Evolutionary conservation across 306 rosid genomes (phyloP).

Genomic region (Cyamopsis tetragonoloba): DNA sequence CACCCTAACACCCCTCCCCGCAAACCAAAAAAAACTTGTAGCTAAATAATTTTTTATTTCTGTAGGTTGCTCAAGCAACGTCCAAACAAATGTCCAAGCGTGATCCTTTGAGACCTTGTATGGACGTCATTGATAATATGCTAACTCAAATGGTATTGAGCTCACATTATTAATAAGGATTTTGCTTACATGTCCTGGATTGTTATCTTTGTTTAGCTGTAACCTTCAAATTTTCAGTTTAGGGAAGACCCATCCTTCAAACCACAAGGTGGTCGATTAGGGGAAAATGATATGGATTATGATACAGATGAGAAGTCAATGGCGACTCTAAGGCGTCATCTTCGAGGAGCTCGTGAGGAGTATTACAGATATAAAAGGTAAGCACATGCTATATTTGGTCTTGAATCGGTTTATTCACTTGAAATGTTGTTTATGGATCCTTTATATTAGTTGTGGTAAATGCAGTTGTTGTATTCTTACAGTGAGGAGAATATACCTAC

Average conservation of each 20-base stretch:
- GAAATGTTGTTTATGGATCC: constrained; percentile 2
- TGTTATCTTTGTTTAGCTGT: constrained; percentile 22
- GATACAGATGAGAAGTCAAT: constrained; percentile 97
- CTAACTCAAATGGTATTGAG: constrained; percentile 70
- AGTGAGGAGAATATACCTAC: neutral
- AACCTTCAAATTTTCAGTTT: constrained; percentile 47
- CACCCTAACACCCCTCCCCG: neutral
- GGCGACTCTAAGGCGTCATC: constrained; percentile 91
- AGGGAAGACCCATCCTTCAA: constrained; percentile 89
- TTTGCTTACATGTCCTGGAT: neutral
- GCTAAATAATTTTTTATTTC: constrained; percentile 26
- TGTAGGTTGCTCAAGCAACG: constrained; percentile 94
- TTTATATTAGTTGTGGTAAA: neutral
- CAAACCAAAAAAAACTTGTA: neutral
- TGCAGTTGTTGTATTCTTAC: constrained; percentile 10
- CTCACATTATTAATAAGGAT: constrained; percentile 1
- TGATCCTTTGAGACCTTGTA: constrained; percentile 86
- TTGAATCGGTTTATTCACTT: constrained; percentile 11
- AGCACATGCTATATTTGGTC: constrained; percentile 10
- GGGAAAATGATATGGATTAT: constrained; percentile 93
- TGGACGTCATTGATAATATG: constrained; percentile 83
- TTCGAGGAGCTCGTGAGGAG: constrained; percentile 82
- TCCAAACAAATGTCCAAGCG: constrained; percentile 91
- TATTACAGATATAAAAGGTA: constrained; percentile 90
- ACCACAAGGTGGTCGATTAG: constrained; percentile 90